phyloP scores from a whole-genome alignment of 331 rosid species.

The Telfairia occidentalis region DNA sequence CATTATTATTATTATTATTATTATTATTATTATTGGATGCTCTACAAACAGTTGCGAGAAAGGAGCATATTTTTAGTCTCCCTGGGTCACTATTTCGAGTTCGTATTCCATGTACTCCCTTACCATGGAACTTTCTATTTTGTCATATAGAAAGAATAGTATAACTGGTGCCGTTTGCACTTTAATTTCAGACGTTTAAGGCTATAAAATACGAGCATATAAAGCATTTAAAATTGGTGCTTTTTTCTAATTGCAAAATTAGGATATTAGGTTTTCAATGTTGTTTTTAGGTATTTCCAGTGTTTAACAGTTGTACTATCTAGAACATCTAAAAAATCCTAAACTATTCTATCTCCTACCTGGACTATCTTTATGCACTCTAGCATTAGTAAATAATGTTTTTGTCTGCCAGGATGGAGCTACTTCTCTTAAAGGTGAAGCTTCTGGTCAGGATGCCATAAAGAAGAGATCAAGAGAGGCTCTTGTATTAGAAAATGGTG shows the following conservation, averaged over 20 bases:
- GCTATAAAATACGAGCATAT: background rate
- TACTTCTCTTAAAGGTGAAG: constrained; percentile 31
- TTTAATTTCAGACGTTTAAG: background rate
- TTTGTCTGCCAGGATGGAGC: constrained; percentile 43
- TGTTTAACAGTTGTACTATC: background rate
- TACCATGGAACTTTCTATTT: background rate
- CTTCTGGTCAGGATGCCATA: constrained; percentile 33
- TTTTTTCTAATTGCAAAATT: background rate
- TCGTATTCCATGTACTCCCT: background rate
- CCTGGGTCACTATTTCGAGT: background rate
- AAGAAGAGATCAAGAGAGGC: constrained; percentile 45
- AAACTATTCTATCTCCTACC: background rate
- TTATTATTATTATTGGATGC: background rate
- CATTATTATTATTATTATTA: background rate
- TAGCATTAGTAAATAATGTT: background rate
- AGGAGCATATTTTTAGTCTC: background rate
- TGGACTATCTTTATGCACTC: background rate
- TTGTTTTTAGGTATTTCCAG: background rate
- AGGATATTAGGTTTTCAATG: background rate
- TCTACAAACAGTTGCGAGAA: background rate
- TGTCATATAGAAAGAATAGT: background rate
- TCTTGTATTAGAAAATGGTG: constrained; percentile 33
- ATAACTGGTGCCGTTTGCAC: background rate
- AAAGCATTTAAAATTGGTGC: background rate
- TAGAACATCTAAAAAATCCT: background rate